A percentile compares a stretch with the other conserved stretches of the same genome.
These are phyloP conservation scores for Hypoxylon sp. DNA, from an alignment of 2,329 filamentous ascomycete species.

Conservation along the genomic window DNA sequence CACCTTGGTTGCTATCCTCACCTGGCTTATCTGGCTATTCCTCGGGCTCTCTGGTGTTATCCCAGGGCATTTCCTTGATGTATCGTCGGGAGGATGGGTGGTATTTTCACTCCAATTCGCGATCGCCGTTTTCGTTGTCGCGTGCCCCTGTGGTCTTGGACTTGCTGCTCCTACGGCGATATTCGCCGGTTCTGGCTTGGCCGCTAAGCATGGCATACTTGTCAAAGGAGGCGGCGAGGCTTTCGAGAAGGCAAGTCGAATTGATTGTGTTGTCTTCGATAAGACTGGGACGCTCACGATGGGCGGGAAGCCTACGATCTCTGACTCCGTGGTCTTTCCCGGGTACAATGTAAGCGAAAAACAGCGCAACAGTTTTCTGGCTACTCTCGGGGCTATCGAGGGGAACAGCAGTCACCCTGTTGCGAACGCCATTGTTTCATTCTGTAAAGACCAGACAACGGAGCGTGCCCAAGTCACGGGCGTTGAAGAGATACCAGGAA, in stretches of 20 bases:
- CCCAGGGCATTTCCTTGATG: constrained; percentile 67
- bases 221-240: constrained; percentile 88
- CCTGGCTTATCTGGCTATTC: constrained; percentile 78
- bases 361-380: constrained; percentile 57
- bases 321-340: constrained; percentile 62
- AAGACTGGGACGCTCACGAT: constrained; percentile 88
- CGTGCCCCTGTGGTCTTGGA: constrained; percentile 86
- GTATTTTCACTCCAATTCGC: constrained; percentile 85
- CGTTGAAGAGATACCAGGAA: constrained; percentile 77
- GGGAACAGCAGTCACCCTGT: constrained; percentile 81
- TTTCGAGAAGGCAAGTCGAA: constrained; percentile 84
- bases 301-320: constrained; percentile 78
- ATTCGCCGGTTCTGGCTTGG: constrained; percentile 84
- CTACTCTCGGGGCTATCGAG: constrained; percentile 72
- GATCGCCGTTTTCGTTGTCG: constrained; percentile 88
- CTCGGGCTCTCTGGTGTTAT: constrained; percentile 72
- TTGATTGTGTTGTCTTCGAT: constrained; percentile 87
- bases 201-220: constrained; percentile 83
- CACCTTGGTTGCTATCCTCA: constrained; percentile 75
- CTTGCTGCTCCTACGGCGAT: constrained; percentile 89
- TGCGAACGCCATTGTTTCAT: constrained; percentile 76
- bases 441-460: constrained; percentile 62
- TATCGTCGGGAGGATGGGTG: constrained; percentile 72
- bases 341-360: constrained; percentile 45
- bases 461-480: constrained; percentile 54